Evolutionary conservation across 2,329 filamentous ascomycete species (phyloP).

Genomic region (Arthrobotrys sphaeroides): DNA sequence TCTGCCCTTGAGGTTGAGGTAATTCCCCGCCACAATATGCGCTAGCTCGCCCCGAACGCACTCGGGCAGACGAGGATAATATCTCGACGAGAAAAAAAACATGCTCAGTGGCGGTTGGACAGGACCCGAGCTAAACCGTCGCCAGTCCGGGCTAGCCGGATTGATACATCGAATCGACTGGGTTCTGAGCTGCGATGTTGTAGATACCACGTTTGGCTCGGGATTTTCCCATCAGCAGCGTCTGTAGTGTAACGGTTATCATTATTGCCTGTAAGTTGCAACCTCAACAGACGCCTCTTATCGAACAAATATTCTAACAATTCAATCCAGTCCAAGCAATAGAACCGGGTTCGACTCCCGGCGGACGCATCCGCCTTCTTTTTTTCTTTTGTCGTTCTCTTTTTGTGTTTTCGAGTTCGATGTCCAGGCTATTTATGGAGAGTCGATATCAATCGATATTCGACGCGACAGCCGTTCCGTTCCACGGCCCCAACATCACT

Average conservation of each 20-base stretch:
- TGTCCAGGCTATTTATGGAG: too few relatives aligned
- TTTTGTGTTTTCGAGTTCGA: neutral
- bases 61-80: too few relatives aligned
- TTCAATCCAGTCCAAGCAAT: slow-evolving; percentile 3
- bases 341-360: slow-evolving; percentile 18
- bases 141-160: too few relatives aligned
- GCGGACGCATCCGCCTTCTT: neutral
- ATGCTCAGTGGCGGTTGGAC: neutral
- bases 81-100: too few relatives aligned
- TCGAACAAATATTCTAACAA: too few relatives aligned
- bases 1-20: slow-evolving; percentile 3
- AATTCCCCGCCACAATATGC: neutral
- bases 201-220: neutral
- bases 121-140: too few relatives aligned
- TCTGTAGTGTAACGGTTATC: slow-evolving; percentile 21
- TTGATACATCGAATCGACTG: neutral
- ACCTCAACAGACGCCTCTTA: too few relatives aligned
- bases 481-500: slow-evolving; percentile 4
- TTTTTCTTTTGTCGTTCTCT: neutral
- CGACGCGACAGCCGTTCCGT: neutral
- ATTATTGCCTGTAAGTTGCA: slow-evolving; percentile 24
- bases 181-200: too few relatives aligned
- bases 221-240: neutral
- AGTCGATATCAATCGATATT: too few relatives aligned
- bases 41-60: too few relatives aligned